A percentile compares a stretch with the other conserved stretches of the same genome.
phyloP scores from a whole-genome alignment of 495 filamentous ascomycete species.

The Astrothelium subdiscretum region DNA sequence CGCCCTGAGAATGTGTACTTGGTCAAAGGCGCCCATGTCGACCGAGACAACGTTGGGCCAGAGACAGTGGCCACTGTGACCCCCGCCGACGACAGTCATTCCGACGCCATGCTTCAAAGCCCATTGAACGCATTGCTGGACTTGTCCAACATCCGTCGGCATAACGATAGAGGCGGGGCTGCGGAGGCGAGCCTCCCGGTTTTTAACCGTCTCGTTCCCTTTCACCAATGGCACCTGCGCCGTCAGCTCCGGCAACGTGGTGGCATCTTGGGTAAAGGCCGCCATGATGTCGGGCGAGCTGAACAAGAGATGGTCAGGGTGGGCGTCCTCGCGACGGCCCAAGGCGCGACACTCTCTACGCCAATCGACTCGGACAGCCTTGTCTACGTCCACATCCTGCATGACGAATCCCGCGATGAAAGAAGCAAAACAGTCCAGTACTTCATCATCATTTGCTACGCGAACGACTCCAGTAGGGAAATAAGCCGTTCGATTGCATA shows the following conservation, averaged over 20 bases:
- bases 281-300: conserved; percentile 41
- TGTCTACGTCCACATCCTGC: conserved; percentile 28
- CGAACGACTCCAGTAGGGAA: conserved; percentile 39
- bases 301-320: conserved; percentile 38
- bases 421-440: conserved; percentile 41
- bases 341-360: conserved; percentile 41
- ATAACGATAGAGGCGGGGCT: conserved; percentile 34
- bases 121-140: conserved; percentile 50
- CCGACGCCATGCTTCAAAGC: conserved; percentile 38
- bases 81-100: conserved; percentile 45
- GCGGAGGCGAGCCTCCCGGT: conserved; percentile 38
- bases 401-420: conserved; percentile 42
- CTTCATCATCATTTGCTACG: conserved; percentile 37
- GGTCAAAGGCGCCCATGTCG: conserved; percentile 47
- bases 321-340: conserved; percentile 33
- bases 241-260: conserved; percentile 37
- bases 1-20: conserved; percentile 35
- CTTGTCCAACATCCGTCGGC: conserved; percentile 39
- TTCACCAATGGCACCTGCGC: conserved; percentile 35
- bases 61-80: conserved; percentile 50
- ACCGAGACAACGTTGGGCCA: conserved; percentile 42
- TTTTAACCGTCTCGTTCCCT: conserved; percentile 36
- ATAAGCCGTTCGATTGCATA: conserved; percentile 40
- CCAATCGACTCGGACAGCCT: conserved; percentile 34
- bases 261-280: conserved; percentile 40